Conservation (phyloP, 2,329 filamentous ascomycete species). For the Colletotrichum acutatum region DNA sequence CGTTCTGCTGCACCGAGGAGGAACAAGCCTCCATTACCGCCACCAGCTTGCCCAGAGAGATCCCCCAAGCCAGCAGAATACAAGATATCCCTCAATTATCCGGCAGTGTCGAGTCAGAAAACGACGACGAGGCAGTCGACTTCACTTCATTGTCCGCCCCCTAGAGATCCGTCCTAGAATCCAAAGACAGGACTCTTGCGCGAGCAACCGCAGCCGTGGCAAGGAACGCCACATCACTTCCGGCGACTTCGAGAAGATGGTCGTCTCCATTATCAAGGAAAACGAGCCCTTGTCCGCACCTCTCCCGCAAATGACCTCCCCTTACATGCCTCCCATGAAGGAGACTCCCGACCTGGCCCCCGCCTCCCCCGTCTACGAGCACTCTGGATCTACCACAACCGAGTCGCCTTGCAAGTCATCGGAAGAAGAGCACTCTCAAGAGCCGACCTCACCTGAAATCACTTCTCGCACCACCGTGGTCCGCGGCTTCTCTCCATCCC, state of each 20-base stretch:
- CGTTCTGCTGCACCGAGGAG: constrained; percentile 82
- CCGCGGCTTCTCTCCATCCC: constrained; percentile 85
- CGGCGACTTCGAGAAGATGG: constrained; percentile 92
- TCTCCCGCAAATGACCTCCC: constrained; percentile 56
- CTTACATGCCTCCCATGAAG: constrained; percentile 55
- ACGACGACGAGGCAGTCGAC: constrained; percentile 74
- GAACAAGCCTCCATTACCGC: constrained; percentile 57
- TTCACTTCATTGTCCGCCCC: constrained; percentile 64
- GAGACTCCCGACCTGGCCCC: constrained; percentile 49
- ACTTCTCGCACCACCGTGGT: constrained; percentile 74
- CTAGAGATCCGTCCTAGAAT: constrained; percentile 74
- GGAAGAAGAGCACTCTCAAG: constrained; percentile 61
- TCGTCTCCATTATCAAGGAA: constrained; percentile 91
- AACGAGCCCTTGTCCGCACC: constrained; percentile 73
- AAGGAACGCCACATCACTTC: constrained; percentile 92
- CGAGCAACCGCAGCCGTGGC: constrained; percentile 76
- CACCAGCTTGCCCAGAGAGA: constrained; percentile 61
- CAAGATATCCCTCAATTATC: constrained; percentile 77
- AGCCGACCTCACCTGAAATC: constrained; percentile 55
- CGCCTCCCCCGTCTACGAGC: constrained; percentile 47
- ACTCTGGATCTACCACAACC: constrained; percentile 57
- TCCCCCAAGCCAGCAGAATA: constrained; percentile 53
- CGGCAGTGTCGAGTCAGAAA: constrained; percentile 79
- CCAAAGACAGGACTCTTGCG: constrained; percentile 76
- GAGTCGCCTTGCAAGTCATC: constrained; percentile 69